These are phyloP conservation scores for Hansenula lynferdii DNA, from an alignment of 1,139 yeast genomes.

Conservation along the genomic window DNA sequence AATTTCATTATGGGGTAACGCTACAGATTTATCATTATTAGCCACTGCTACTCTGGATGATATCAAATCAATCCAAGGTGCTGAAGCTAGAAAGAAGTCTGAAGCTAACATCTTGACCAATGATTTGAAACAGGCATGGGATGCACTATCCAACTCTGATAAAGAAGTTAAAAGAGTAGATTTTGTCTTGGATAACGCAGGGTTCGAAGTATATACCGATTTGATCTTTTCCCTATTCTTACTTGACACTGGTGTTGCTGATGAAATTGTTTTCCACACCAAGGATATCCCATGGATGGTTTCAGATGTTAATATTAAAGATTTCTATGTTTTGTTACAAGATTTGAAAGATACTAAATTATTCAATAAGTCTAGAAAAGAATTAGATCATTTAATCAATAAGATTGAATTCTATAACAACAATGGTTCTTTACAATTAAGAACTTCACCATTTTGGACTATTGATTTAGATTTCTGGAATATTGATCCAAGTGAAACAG, in stretches of 20 bases:
- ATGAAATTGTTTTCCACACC: conserved; percentile 73
- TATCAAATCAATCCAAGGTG: conserved; percentile 87
- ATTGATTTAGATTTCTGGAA: conserved; percentile 68
- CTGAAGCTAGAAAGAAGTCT: conserved; percentile 76
- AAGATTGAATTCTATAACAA: conserved; percentile 45
- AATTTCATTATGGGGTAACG: conserved; percentile 96
- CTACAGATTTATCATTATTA: conserved; percentile 86
- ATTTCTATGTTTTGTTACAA: conserved; percentile 53
- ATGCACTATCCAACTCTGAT: conserved; percentile 30
- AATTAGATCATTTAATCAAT: conserved; percentile 38
- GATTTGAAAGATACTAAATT: conserved; percentile 51
- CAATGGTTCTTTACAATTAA: conserved; percentile 48
- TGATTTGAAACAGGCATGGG: conserved; percentile 71
- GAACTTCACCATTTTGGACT: conserved; percentile 85
- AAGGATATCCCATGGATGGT: conserved; percentile 97
- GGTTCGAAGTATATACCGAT: conserved; percentile 92
- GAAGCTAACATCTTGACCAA: conserved; percentile 80
- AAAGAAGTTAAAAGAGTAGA: conserved; percentile 52
- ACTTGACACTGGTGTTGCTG: conserved; percentile 62
- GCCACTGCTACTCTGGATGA: conserved; percentile 86
- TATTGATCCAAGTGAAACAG: conserved; percentile 44
- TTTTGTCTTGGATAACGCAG: conserved; percentile 89
- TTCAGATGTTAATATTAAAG: conserved; percentile 87
- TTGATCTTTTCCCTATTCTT: conserved; percentile 69
- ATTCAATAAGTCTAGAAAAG: conserved; percentile 41